Percentiles rank a stretch among this genome's conserved stretches.
These are phyloP conservation scores for Gaertneriomyces sp. DNA, from an alignment of 192 early-diverging fungal genomes.

Conservation along the genomic window DNA sequence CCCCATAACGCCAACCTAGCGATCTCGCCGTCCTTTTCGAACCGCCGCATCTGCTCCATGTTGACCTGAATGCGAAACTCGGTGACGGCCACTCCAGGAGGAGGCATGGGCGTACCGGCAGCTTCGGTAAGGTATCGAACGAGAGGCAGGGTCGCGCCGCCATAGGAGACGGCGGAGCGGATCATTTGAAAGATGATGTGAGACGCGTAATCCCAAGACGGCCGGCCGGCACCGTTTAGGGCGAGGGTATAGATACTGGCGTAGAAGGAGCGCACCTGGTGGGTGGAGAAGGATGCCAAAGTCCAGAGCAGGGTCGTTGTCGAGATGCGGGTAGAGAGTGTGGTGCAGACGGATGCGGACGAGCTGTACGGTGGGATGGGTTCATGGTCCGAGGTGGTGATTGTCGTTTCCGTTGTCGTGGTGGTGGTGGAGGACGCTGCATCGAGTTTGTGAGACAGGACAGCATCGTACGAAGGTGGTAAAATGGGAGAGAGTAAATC, in stretches of 20 bases:
- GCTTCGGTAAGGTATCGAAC: slow-evolving; percentile 12
- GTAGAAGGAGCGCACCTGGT: slow-evolving; percentile 16
- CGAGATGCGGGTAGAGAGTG: no score
- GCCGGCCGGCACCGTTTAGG: background rate
- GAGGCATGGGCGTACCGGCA: background rate
- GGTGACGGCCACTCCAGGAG: slow-evolving; percentile 9
- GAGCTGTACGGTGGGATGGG: no score
- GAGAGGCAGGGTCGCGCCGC: slow-evolving; percentile 18
- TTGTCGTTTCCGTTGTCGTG: no score
- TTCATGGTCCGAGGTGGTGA: no score
- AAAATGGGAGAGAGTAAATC: no score
- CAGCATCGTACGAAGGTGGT: no score
- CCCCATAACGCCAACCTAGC: slow-evolving; percentile 9
- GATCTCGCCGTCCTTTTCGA: slow-evolving; percentile 21
- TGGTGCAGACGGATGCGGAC: no score
- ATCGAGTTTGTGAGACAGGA: no score
- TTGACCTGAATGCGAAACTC: slow-evolving; percentile 11
- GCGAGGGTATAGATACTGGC: slow-evolving; percentile 6
- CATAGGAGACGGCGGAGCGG: slow-evolving; percentile 21
- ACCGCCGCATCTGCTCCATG: slow-evolving; percentile 18
- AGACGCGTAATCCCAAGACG: slow-evolving; percentile 13
- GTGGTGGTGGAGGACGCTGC: no score
- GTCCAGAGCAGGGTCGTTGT: background rate
- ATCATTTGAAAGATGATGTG: slow-evolving; percentile 30
- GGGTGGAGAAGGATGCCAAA: slow-evolving; percentile 1